Base-by-base conservation (phyloP, 164 flowering plant species). In the Taxillus chinensis region DNA sequence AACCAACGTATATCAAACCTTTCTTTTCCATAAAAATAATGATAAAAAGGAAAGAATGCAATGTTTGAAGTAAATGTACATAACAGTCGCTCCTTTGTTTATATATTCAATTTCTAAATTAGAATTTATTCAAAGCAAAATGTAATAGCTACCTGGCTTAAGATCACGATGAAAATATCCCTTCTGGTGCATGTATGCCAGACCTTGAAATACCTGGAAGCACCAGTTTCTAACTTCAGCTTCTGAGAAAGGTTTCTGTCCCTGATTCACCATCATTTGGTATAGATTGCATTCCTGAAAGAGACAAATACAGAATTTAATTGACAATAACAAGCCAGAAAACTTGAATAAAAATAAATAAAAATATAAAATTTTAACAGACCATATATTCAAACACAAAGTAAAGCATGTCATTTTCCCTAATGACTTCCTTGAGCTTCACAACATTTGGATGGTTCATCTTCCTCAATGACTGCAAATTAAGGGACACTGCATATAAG, bases 381-480 rank as follows among this genome's bases (percentile, higher is more conserved):
- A 92, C 97, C 99, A 95, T 89, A 81, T 89, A 91, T 63, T 91
- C 99, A 73, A 95, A 95, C 48, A 90, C 92, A 63, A 95, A 91
- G 71, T 84, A 86, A 64, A 95, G 67, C 57, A 90, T 74, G 53
- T 95, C 93, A 74, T 82, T 74, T 69, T 91, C 99, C 68, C 99
- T 77, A 55, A 95, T 82, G 57, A 95, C 97, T 83, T 91, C 99
- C 80, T 87, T 95, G 55, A 95, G 96, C 90, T 93, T 90, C 71
- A 93, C 91, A 56, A 93, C 83, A 63, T 89, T 95, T 3, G 90
- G 89, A 75, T 95, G 99, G 79, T 68, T 87, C 99, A 95, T 91
- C 73, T 79, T 95, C 59, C 89, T 74, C 77, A 95, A 60, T 49
- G 98, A 95, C 99, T 95, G 85, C 63, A 63, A 78, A 7, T 63